These are phyloP conservation scores for Penicillium polonicum DNA, from an alignment of 2,329 filamentous ascomycete genomes.

Conservation along the genomic window DNA sequence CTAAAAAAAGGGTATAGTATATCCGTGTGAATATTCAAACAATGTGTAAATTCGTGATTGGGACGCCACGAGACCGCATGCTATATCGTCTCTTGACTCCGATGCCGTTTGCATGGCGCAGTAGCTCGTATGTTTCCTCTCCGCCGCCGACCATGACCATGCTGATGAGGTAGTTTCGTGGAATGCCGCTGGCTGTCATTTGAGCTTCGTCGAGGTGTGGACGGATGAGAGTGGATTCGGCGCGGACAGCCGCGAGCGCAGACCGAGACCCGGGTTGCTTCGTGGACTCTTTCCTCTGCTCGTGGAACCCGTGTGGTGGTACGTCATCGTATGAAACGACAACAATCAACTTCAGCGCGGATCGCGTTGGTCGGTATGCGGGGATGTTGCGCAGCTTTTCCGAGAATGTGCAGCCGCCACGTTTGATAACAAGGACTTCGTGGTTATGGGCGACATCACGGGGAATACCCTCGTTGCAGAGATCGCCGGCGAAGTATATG, in stretches of 20 bases:
- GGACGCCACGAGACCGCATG: slow-evolving; percentile 75
- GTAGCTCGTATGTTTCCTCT: slow-evolving; percentile 61
- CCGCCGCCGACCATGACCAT: slow-evolving; percentile 81
- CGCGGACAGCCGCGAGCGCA: slow-evolving; percentile 44
- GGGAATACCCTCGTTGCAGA: slow-evolving; percentile 58
- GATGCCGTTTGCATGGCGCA: slow-evolving; percentile 64
- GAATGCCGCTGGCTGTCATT: slow-evolving; percentile 66
- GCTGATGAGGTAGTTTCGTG: slow-evolving; percentile 69
- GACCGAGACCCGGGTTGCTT: slow-evolving; percentile 17
- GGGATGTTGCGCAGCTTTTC: slow-evolving; percentile 85
- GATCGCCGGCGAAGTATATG: slow-evolving; percentile 70
- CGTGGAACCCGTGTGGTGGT: slow-evolving; percentile 12
- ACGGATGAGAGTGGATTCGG: slow-evolving; percentile 49
- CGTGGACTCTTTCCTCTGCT: background rate
- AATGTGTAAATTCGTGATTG: slow-evolving; percentile 76
- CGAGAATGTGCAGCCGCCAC: slow-evolving; percentile 81
- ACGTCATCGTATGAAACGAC: slow-evolving; percentile 64
- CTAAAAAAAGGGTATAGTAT: slow-evolving; percentile 15
- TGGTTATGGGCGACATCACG: slow-evolving; percentile 54
- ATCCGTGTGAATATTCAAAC: slow-evolving; percentile 39
- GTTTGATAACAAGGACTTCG: slow-evolving; percentile 76
- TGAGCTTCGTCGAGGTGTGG: slow-evolving; percentile 77
- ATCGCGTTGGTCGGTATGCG: slow-evolving; percentile 61
- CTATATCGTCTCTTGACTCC: slow-evolving; percentile 76
- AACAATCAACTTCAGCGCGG: slow-evolving; percentile 75